These are phyloP conservation scores for Cerrena zonata DNA, from an alignment of 1,284 basidiomycete genomes.

Conservation along the genomic window DNA sequence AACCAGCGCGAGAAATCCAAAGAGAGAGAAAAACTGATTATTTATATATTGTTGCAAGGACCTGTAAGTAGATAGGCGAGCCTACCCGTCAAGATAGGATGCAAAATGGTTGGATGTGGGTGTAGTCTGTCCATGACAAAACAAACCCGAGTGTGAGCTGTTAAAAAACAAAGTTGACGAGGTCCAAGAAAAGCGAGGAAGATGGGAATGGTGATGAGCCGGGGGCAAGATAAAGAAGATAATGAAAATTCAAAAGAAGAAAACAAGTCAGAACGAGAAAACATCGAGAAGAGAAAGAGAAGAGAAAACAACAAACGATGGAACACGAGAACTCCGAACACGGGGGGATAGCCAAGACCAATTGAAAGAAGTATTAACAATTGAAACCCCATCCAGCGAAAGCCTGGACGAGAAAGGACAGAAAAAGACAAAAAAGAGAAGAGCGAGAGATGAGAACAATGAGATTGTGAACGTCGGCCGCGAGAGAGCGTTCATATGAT, in stretches of 20 bases:
- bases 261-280: too few relatives aligned
- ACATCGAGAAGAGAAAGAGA: neutral
- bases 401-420: neutral
- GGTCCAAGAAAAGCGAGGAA: neutral
- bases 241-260: too few relatives aligned
- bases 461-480: neutral
- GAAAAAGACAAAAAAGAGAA: constrained; percentile 13
- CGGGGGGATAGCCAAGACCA: neutral
- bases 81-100: neutral
- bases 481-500: neutral
- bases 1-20: too few relatives aligned
- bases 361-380: neutral
- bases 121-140: neutral
- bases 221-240: neutral
- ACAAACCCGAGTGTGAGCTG: neutral
- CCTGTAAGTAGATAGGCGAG: neutral
- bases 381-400: neutral
- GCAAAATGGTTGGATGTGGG: neutral
- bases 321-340: neutral
- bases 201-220: neutral
- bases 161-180: neutral
- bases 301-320: neutral
- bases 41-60: neutral
- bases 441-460: neutral
- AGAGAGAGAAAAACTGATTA: neutral